Base-by-base conservation (phyloP, 2,329 filamentous ascomycete species). In the Beauveria australis region DNA sequence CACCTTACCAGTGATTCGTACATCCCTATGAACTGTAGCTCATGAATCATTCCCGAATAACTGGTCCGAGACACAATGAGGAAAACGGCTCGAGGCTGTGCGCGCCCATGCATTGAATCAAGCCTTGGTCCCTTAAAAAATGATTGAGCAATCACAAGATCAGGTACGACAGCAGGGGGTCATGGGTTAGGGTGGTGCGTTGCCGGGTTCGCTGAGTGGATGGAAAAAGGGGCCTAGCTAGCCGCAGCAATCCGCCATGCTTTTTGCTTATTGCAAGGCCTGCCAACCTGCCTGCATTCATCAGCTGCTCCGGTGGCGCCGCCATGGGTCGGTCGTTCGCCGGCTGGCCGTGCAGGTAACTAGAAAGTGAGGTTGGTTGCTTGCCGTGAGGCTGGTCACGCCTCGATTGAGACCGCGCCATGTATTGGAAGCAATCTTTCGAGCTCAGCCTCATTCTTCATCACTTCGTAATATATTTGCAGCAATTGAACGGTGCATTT, bases 181-280 rank as follows among this genome's bases (percentile, higher is more conserved):
- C 57, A 53, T 59, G 49, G 57, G 57, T 59, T 46, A 53, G 57
- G 57, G 48, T 59, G 56, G 57, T 59, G 56, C 47, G 37, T 24
- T 24, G 47, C n/a, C 7, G 30, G 5, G 18, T 10, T 48, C 46
- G 22, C 46, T 52, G 56, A 24, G 56, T 52, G 56, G 56, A 44
- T 44, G 26, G 33, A 16, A 47, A 37, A 53, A n/a, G 26, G 47
- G 41, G 57, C 41, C 37, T 47, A 14, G 57, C 19, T 16, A 37
- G 30, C 22, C 16, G 24, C 40, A 28, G 33, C 33, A 41, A 41
- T 37, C n/a, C 30, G 26, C 12, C 53, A 10, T 16, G 40, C 24
- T 26, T 33, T 56, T 24, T 57, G 28, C 30, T 28, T 12, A 37
- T 47, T 28, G 22, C 46, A 49, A 26, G 51, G 22, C 8, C 43